Evolutionary conservation across 2,329 filamentous ascomycete species (phyloP).

Genomic region (Pestalotiopsis sp.): DNA sequence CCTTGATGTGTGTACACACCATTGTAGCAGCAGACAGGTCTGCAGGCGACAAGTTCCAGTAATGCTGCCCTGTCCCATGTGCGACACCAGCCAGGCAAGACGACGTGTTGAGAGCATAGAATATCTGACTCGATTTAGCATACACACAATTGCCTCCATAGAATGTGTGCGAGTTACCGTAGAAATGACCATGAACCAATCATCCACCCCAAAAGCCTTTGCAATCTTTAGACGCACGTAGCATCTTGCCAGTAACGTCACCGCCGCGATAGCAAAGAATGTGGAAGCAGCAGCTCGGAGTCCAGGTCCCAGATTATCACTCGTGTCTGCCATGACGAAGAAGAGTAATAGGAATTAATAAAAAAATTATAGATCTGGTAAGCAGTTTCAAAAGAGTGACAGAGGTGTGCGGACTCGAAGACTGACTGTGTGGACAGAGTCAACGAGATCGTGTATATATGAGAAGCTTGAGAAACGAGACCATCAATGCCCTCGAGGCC

Average conservation of each 20-base stretch:
- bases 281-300: not conserved
- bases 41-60: not conserved
- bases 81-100: slow-evolving; percentile 1
- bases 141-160: not conserved
- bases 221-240: slow-evolving; percentile 11
- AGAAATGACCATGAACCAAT: slow-evolving; percentile 19
- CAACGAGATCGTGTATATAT: not conserved
- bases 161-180: slow-evolving; percentile 12
- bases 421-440: not conserved
- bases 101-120: not conserved
- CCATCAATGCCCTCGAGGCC: not conserved
- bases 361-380: not conserved
- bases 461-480: not conserved
- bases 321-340: not conserved
- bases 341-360: too few relatives aligned
- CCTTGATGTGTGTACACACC: not conserved
- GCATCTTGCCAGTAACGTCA: not conserved
- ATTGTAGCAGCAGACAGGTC: not conserved
- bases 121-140: not conserved
- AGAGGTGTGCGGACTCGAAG: not conserved
- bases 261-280: not conserved
- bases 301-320: not conserved
- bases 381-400: not conserved
- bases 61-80: slow-evolving; percentile 6
- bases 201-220: slow-evolving; percentile 20